Conservation (phyloP, 1,284 basidiomycete genomes). For the Leucoagaricus sp. region DNA sequence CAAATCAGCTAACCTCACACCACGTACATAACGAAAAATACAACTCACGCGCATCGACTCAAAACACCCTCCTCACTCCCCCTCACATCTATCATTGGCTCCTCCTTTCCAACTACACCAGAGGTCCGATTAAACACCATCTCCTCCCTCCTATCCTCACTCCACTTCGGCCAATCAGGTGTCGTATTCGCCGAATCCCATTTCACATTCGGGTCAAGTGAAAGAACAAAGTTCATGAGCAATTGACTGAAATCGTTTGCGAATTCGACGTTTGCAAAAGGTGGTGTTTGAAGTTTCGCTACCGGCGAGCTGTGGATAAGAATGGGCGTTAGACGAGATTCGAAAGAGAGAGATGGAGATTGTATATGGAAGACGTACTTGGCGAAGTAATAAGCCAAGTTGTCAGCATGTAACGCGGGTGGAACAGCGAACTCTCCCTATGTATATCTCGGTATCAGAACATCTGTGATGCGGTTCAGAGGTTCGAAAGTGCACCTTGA, state of each 20-base stretch:
- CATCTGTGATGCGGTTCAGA: background rate
- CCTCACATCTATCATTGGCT: background rate
- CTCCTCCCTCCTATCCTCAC: slow-evolving; percentile 16
- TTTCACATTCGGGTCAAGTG: slow-evolving; percentile 39
- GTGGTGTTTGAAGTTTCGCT: slow-evolving; percentile 18
- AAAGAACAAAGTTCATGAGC: slow-evolving; percentile 39
- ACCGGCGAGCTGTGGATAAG: background rate
- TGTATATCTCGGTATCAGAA: background rate
- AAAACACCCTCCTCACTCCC: background rate
- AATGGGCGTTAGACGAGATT: background rate
- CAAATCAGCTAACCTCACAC: background rate
- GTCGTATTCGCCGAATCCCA: slow-evolving; percentile 21
- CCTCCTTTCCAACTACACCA: background rate
- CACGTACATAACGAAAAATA: background rate
- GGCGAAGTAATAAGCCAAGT: slow-evolving; percentile 36
- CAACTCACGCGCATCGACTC: background rate
- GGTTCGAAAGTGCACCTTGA: slow-evolving; percentile 28
- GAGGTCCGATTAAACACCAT: slow-evolving; percentile 29
- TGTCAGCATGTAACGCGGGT: slow-evolving; percentile 34
- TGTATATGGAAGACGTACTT: slow-evolving; percentile 16
- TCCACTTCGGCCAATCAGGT: slow-evolving; percentile 22
- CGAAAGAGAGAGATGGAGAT: background rate
- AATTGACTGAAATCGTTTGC: slow-evolving; percentile 38
- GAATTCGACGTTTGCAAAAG: slow-evolving; percentile 38
- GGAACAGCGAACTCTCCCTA: slow-evolving; percentile 39